phyloP scores from a whole-genome alignment of 169 alveolate genomes.

The Cryptosporidium canis region DNA sequence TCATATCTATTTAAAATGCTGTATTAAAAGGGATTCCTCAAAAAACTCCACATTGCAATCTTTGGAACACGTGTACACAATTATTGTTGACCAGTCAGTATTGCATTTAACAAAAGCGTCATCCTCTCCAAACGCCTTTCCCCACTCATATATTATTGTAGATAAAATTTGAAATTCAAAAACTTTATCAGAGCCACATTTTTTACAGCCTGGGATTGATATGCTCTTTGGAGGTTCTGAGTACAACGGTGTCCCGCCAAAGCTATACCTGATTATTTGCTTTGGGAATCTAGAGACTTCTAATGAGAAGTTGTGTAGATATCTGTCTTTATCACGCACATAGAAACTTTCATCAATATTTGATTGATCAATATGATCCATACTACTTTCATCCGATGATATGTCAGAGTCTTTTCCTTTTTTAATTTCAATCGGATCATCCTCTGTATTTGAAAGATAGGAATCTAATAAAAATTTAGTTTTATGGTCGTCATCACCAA shows the following conservation, averaged over 20 bases:
- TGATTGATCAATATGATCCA: slow-evolving; percentile 33
- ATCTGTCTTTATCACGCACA: slow-evolving; percentile 28
- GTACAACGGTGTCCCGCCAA: slow-evolving; percentile 43
- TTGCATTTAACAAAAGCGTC: neutral
- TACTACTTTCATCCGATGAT: slow-evolving; percentile 17
- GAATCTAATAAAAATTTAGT: neutral
- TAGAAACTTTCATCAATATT: slow-evolving; percentile 18
- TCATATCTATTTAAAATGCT: neutral
- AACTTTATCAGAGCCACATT: slow-evolving; percentile 18
- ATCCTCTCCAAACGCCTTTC: slow-evolving; percentile 5
- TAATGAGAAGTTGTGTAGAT: slow-evolving; percentile 3
- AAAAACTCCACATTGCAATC: slow-evolving; percentile 17
- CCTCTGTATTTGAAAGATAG: neutral
- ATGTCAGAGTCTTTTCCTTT: neutral
- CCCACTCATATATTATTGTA: slow-evolving; percentile 47
- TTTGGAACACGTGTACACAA: slow-evolving; percentile 26
- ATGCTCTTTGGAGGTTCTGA: slow-evolving; percentile 29
- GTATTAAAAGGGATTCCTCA: slow-evolving; percentile 25
- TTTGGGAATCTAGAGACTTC: slow-evolving; percentile 43
- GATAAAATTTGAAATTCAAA: slow-evolving; percentile 53
- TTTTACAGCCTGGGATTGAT: neutral
- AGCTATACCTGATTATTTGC: slow-evolving; percentile 56
- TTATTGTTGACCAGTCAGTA: slow-evolving; percentile 57
- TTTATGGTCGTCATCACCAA: neutral
- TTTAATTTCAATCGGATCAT: neutral